Conservation (phyloP, 108 stramenopile species). For the Poteriospumella lacustris region DNA sequence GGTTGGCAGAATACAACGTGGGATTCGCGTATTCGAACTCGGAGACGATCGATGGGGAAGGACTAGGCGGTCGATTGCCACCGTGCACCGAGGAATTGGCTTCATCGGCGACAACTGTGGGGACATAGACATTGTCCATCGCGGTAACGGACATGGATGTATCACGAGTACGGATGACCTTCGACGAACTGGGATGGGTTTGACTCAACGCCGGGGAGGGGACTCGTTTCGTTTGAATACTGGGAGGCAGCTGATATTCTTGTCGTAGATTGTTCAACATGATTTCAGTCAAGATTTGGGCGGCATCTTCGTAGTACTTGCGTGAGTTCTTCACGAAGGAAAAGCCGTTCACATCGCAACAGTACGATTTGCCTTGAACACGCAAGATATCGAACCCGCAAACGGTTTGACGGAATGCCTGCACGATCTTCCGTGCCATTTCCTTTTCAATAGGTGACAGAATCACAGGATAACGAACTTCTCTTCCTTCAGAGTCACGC, state of each 20-base stretch:
- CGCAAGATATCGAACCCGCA: slow-evolving; percentile 96
- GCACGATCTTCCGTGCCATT: slow-evolving; percentile 48
- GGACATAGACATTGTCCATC: not conserved
- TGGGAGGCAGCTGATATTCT: slow-evolving; percentile 27
- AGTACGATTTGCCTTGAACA: slow-evolving; percentile 68
- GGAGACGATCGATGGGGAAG: not conserved
- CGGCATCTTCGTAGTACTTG: slow-evolving; percentile 94
- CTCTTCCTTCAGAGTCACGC: slow-evolving; percentile 85
- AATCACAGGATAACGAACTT: slow-evolving; percentile 91
- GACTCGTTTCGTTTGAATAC: not conserved
- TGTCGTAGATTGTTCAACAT: not conserved
- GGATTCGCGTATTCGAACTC: not conserved
- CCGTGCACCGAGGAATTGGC: not conserved
- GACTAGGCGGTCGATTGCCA: not conserved
- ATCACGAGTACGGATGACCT: not conserved
- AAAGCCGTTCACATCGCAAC: slow-evolving; percentile 99
- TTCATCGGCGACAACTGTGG: too few species aligned
- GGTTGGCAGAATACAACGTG: not conserved
- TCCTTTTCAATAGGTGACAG: slow-evolving; percentile 88
- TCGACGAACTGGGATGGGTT: not conserved
- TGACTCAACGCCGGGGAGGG: not conserved
- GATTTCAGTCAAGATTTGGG: slow-evolving; percentile 41
- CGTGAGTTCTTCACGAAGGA: slow-evolving; percentile 82
- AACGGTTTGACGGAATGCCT: slow-evolving; percentile 86
- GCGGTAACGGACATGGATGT: too few species aligned